These are phyloP conservation scores for Blastobotrys serpentis DNA, from an alignment of 1,139 yeast genomes.

Conservation along the genomic window DNA sequence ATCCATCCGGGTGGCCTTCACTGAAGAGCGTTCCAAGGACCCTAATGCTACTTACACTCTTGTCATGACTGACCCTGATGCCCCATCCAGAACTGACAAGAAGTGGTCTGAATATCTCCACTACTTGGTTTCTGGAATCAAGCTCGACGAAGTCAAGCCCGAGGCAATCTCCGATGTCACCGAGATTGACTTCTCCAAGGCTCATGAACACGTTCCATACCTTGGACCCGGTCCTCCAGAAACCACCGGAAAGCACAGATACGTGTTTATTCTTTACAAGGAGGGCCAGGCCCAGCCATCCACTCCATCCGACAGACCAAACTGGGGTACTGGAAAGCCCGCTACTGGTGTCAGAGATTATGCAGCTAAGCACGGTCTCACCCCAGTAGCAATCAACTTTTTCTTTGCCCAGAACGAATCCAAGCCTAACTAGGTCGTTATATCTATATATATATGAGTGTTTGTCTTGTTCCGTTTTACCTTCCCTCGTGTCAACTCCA, in stretches of 20 bases:
- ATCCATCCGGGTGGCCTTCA: conserved; percentile 62
- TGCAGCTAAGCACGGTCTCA: conserved; percentile 61
- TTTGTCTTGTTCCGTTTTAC: no score
- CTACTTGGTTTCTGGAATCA: conserved; percentile 66
- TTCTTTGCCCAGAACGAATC: conserved; percentile 67
- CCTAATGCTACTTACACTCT: conserved; percentile 62
- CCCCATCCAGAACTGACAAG: conserved; percentile 77
- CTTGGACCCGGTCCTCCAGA: conserved; percentile 85
- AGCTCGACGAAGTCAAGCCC: conserved; percentile 30
- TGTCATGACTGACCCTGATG: conserved; percentile 90
- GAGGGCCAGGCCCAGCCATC: conserved; percentile 39
- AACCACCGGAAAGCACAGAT: conserved; percentile 79
- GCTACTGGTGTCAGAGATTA: conserved; percentile 76
- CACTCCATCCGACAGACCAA: conserved; percentile 53
- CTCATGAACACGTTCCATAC: conserved; percentile 47
- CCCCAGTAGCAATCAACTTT: conserved; percentile 74
- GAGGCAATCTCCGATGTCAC: conserved; percentile 36
- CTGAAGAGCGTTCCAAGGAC: conserved; percentile 38
- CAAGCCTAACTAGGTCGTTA: not conserved
- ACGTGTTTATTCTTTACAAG: conserved; percentile 70
- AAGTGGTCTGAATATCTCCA: conserved; percentile 90
- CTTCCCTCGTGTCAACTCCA: no score
- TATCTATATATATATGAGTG: not conserved
- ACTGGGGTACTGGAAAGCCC: conserved; percentile 82
- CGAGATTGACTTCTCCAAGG: conserved; percentile 33